A percentile compares a stretch with the other conserved stretches of the same genome.
These are phyloP conservation scores for Colletotrichum costaricense DNA, from an alignment of 2,329 filamentous ascomycete species.

Conservation along the genomic window DNA sequence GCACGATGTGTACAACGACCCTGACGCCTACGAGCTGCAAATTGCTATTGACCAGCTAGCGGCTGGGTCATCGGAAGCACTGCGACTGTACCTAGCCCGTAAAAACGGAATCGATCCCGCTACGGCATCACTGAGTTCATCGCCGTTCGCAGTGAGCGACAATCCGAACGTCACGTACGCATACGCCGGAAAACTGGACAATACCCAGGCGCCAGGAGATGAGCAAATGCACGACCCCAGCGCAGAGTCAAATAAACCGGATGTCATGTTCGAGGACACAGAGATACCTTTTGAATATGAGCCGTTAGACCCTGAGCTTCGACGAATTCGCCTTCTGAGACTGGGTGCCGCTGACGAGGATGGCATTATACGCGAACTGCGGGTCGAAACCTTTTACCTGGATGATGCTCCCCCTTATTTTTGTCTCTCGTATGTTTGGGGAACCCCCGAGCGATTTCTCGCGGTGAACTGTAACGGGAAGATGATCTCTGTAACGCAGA, in stretches of 20 bases:
- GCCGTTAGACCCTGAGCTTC: not conserved
- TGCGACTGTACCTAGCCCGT: conserved; percentile 5
- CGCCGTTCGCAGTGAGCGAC: not conserved
- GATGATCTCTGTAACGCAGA: conserved; percentile 9
- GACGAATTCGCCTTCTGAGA: not conserved
- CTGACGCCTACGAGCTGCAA: conserved; percentile 17
- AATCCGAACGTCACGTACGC: not conserved
- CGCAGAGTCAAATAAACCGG: not conserved
- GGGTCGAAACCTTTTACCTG: conserved; percentile 10
- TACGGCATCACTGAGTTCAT: not conserved
- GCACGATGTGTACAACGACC: not conserved
- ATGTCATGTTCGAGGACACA: not conserved
- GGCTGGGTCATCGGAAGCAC: conserved; percentile 13
- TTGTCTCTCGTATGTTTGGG: conserved; percentile 27
- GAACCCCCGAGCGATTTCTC: not conserved
- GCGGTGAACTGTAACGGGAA: conserved; percentile 9
- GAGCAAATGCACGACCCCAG: not conserved
- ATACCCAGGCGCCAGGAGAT: not conserved
- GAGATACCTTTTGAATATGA: not conserved
- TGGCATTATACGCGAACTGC: not conserved
- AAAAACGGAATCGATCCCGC: not conserved
- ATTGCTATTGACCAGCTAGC: conserved; percentile 20
- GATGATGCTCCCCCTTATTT: conserved; percentile 12
- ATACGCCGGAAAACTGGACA: conserved; percentile 4
- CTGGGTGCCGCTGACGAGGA: not conserved